Evolutionary conservation across 306 rosid genomes (phyloP).

Genomic region (Carpinus viminea): DNA sequence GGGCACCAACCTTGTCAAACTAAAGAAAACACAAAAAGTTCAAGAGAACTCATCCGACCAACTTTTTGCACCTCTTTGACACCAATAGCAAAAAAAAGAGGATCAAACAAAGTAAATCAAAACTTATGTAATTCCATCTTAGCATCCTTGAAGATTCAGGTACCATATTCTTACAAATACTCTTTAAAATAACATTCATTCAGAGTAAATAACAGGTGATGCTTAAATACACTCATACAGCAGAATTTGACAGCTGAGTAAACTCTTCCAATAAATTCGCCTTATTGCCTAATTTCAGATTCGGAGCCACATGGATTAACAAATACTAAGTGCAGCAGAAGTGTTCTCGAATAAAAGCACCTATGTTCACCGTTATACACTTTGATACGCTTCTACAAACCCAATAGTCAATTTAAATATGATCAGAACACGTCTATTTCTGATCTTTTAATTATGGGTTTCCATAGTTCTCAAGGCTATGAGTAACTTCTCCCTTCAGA

Average conservation of each 20-base stretch:
- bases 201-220: not conserved
- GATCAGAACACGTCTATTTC: not conserved
- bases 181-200: not conserved
- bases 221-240: not conserved
- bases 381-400: not conserved
- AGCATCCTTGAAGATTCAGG: not conserved
- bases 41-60: not conserved
- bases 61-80: not conserved
- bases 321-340: not conserved
- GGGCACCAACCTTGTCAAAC: not conserved
- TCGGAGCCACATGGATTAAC: not conserved
- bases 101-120: not conserved
- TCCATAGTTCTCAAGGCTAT: not conserved
- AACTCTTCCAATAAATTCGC: not conserved
- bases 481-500: not conserved
- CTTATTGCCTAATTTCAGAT: not conserved
- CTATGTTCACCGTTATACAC: too few species aligned
- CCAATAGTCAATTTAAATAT: not conserved
- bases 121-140: not conserved
- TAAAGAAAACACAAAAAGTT: not conserved
- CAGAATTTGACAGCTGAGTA: not conserved
- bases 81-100: not conserved
- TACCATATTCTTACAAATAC: not conserved
- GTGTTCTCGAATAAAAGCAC: not conserved
- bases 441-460: not conserved